Base-by-base conservation (phyloP, 441 rosid genomes). In the Lepidium campestre region DNA sequence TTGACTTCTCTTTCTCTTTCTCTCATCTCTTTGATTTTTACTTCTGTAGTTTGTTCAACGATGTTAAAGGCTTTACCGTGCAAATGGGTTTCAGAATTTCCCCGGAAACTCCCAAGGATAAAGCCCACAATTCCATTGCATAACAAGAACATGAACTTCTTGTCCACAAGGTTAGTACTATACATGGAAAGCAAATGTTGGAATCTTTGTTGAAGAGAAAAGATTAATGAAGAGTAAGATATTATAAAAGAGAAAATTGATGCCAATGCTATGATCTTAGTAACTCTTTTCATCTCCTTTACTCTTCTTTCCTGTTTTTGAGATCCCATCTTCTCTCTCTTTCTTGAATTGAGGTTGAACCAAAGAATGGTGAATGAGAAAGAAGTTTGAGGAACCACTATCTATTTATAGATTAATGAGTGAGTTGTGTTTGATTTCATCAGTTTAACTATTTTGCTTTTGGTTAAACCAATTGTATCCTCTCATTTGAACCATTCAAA, bases 51-150 rank as follows among this genome's bases (percentile, higher is more conserved):
- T 19, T 53, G 78, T 20, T 20, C 39, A 37, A 63, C 69, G 32
- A 31, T 63, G 17, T 7, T 12, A 49, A 32, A 20, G 62, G 27
- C 47, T 23, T 10, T 18, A 12, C 62, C 72, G 35, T 55, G 70
- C 12, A 27, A 63, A 49, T 46, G 36, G 53, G 71, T 68, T 15
- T 54, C 62, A 15, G 71, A 62, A 62, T 77, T 68, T 25, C 85
- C 83, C 2, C 10, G 14, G 4, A 89, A 81, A 76, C 62, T 80
- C 71, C 75, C 80, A 45, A 75, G 52, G 11, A 91, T 66, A n/a
- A 91, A 27, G 44, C 79, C 82, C 6, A 91, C 78, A 50, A 91
- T 86, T 5, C 94, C 94, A 68, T 91, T 91, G 75, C 91, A 91
- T 18, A 91, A 78, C 23, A 91, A 78, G 74, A 91, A 91, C 84